Conservation (phyloP, 495 filamentous ascomycete species). For the Tuber brumale region DNA sequence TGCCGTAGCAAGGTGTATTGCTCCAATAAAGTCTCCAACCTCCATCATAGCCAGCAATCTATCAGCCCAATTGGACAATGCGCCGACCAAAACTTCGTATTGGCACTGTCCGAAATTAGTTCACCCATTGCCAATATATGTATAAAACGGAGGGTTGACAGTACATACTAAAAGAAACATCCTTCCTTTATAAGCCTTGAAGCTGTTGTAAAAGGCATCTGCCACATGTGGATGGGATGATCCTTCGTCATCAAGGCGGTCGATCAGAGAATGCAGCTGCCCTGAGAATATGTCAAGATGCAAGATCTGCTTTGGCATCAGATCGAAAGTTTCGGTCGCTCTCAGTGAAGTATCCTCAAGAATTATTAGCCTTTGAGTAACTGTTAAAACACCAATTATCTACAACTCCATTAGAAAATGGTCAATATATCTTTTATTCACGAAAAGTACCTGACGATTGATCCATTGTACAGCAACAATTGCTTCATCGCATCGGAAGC, state of each 20-base stretch:
- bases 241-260: constrained; percentile 81
- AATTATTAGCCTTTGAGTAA: constrained; percentile 86
- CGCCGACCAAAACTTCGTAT: constrained; percentile 79
- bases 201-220: constrained; percentile 96
- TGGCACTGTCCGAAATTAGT: constrained; percentile 54
- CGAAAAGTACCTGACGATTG: constrained; percentile 61
- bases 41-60: constrained; percentile 93
- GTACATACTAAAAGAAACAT: constrained; percentile 63
- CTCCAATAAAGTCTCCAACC: constrained; percentile 83
- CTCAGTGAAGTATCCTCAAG: constrained; percentile 82
- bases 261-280: constrained; percentile 75
- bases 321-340: constrained; percentile 87
- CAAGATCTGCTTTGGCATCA: constrained; percentile 85
- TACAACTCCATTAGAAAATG: constrained; percentile 27
- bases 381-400: constrained; percentile 77
- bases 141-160: background rate
- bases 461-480: constrained; percentile 97
- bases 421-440: constrained; percentile 1
- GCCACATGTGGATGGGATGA: constrained; percentile 89
- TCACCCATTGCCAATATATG: background rate
- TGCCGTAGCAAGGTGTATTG: constrained; percentile 79
- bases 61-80: constrained; percentile 97
- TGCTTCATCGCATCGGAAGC: constrained; percentile 90
- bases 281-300: constrained; percentile 80
- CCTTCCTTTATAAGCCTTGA: constrained; percentile 88